Evolutionary conservation across 2,329 filamentous ascomycete species (phyloP).

Genomic region (Talaromyces funiculosus): DNA sequence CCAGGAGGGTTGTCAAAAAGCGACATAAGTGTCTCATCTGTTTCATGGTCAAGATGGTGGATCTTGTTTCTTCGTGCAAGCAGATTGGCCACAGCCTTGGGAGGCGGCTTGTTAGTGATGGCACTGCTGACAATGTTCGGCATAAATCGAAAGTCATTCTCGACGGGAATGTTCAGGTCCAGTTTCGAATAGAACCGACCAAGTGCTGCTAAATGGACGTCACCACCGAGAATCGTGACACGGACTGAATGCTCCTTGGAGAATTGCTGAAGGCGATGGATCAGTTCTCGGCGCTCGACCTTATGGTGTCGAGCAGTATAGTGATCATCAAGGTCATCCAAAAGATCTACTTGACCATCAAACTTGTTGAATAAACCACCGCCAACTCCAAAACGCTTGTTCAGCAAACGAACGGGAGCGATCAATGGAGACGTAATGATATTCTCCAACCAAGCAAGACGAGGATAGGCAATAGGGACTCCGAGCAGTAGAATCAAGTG

Average conservation of each 20-base stretch:
- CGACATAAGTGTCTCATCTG: slow-evolving; percentile 59
- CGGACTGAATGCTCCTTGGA: slow-evolving; percentile 52
- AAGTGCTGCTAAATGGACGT: slow-evolving; percentile 59
- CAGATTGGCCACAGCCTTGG: slow-evolving; percentile 59
- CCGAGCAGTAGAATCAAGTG: slow-evolving; percentile 60
- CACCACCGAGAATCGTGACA: slow-evolving; percentile 58
- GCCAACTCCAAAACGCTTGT: slow-evolving; percentile 81
- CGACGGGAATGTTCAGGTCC: slow-evolving; percentile 50
- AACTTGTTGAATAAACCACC: slow-evolving; percentile 90
- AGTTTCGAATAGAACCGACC: slow-evolving; percentile 61
- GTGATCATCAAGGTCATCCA: slow-evolving; percentile 62
- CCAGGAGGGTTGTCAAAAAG: slow-evolving; percentile 59
- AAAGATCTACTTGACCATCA: slow-evolving; percentile 65
- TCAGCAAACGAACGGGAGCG: slow-evolving; percentile 80
- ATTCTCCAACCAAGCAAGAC: slow-evolving; percentile 94
- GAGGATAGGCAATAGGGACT: slow-evolving; percentile 64
- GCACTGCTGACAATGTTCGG: slow-evolving; percentile 59
- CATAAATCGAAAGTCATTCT: slow-evolving; percentile 59
- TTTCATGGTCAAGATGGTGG: slow-evolving; percentile 57
- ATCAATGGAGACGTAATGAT: slow-evolving; percentile 81
- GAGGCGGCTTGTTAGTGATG: slow-evolving; percentile 64
- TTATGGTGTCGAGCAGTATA: slow-evolving; percentile 93
- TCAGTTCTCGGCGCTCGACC: slow-evolving; percentile 69
- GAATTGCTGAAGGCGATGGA: slow-evolving; percentile 59
- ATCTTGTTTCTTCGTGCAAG: slow-evolving; percentile 60